A percentile compares a stretch with the other conserved stretches of the same genome.
Evolutionary conservation across 75 land plant genomes (phyloP).

Genomic region (Pinus albicaulis): DNA sequence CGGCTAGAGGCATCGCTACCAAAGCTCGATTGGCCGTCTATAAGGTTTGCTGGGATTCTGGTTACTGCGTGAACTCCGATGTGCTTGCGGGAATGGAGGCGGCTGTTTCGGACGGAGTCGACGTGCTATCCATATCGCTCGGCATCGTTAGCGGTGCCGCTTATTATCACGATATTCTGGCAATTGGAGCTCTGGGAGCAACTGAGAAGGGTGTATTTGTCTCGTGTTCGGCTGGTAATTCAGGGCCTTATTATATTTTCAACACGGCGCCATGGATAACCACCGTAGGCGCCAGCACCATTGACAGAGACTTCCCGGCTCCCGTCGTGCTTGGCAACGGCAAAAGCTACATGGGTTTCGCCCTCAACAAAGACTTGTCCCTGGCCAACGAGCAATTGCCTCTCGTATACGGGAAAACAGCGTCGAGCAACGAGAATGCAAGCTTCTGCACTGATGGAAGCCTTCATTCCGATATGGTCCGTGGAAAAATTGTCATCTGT

Average conservation of each 20-base stretch:
- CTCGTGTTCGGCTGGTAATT: conserved; percentile 40
- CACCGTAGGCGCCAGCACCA: conserved; percentile 25
- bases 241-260: conserved; percentile 19
- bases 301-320: conserved; percentile 20
- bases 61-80: conserved; percentile 2
- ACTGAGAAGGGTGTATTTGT: conserved; percentile 34
- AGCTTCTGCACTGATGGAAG: conserved; percentile 12
- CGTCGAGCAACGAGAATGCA: not conserved
- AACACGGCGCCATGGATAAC: conserved; percentile 41
- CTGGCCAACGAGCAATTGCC: not conserved
- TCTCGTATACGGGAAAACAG: not conserved
- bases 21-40: conserved; percentile 20
- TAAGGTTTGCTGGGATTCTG: conserved; percentile 34
- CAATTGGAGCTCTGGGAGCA: conserved; percentile 28
- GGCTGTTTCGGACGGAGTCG: conserved; percentile 16
- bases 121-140: conserved; percentile 5
- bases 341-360: not conserved
- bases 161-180: conserved; percentile 9
- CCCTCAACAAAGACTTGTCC: not conserved
- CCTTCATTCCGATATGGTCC: conserved; percentile 23
- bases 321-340: conserved; percentile 18
- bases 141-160: not conserved
- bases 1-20: conserved; percentile 24
- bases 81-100: conserved; percentile 22
- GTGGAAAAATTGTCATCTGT: conserved; percentile 31